These are phyloP conservation scores for Poa annua DNA, from an alignment of 176 grass and related monocot genomes.

Conservation along the genomic window DNA sequence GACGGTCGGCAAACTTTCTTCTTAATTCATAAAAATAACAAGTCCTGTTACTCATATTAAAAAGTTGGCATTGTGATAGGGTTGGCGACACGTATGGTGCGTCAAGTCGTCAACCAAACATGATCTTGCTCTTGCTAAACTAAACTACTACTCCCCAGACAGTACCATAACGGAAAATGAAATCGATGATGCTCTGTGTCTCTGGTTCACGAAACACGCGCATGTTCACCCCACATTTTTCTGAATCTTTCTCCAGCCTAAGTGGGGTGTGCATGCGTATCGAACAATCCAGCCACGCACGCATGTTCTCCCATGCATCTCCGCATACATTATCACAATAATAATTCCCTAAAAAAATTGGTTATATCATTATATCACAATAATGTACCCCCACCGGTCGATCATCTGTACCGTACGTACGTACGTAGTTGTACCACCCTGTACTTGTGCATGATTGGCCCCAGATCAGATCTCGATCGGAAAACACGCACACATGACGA, in stretches of 20 bases:
- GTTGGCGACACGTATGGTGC: not conserved
- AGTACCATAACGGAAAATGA: not conserved
- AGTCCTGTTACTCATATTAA: no score
- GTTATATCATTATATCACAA: no score
- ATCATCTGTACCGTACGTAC: no score
- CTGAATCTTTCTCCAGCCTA: not conserved
- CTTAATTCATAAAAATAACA: no score
- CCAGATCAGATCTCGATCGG: not conserved
- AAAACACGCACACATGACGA: not conserved
- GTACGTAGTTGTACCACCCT: no score
- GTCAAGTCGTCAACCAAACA: no score
- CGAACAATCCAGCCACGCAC: slow-evolving; percentile 23
- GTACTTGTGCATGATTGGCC: not conserved
- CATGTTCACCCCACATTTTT: not conserved
- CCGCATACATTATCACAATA: not conserved
- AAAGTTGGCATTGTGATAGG: not conserved
- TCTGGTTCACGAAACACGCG: not conserved
- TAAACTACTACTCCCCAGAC: not conserved
- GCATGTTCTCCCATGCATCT: not conserved
- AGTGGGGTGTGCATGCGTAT: not conserved
- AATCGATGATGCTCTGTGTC: not conserved
- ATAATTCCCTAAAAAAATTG: not conserved
- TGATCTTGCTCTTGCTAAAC: no score
- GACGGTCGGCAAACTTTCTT: no score
- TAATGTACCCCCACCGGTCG: no score